Base-by-base conservation (phyloP, 192 early-diverging fungal genomes). In the Funneliformis geosporum region DNA sequence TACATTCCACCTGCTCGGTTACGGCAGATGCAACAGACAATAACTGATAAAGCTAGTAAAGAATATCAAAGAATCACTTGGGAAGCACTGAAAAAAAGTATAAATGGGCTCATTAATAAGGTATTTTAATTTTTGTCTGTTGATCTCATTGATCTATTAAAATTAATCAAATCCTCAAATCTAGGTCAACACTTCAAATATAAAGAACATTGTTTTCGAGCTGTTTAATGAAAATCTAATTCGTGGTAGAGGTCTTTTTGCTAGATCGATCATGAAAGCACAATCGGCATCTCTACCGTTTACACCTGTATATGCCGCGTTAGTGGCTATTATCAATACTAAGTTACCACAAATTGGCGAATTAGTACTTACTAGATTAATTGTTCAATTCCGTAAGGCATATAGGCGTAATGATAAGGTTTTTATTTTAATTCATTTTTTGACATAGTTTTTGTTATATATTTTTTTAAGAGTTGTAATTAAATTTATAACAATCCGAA, bases 61-160 rank as follows among this genome's bases (percentile, higher is more conserved):
- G 90, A 89, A 40, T 95, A 92, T 72, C 97, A 98, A 83, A 93
- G 97, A 8, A 92, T 96, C 83, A 92, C 91, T 33, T 99, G 97
- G 97, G 96, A 99, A 78, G 89, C 91, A 8, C 86, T 98, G 8
- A 98, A 97, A 81, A 99, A 98, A 84, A 92, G 89, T 73, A 93
- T 99, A 75, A 99, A 98, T 80, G 97, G 95, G 78, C 88, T 94
- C 2, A 95, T 99, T 81, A 99, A 99, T 89, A 97, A 97, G 86
- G 85, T 86, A 80, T 18, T 23, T 66, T 27, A n/a, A 55, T 66
- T 55, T 28, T 23, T 60, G 4, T 67, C 10, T 5, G 38, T 69
- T 43, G 6, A 2, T 50, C 9, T 4, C 12, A 18, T 10, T 1
- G 10, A 8, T 6, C 18, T 71, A 21, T 23, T 25, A 16, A n/a